Base-by-base conservation (phyloP, 176 grass and related monocot species). In the Poa annua region DNA sequence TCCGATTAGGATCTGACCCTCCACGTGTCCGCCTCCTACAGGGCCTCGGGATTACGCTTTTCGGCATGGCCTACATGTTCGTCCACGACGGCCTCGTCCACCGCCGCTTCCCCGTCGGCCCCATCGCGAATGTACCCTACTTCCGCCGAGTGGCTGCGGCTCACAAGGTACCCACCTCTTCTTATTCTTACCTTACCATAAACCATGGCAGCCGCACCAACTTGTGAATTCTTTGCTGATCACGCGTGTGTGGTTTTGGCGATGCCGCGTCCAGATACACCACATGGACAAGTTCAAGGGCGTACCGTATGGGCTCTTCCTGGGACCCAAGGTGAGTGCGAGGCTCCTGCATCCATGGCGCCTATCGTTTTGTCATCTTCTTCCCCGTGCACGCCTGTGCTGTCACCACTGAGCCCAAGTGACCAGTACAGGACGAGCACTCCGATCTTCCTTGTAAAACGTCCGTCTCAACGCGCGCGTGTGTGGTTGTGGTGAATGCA, bases 61-160 rank as follows among this genome's bases (percentile, higher is more conserved):
- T 98, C 89, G 93, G 96, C 4, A 95, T 98, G 85, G 96, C 96
- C 2, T 98, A 98, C 91, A 98, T 98, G 96, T 98, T 98, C 91
- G 96, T 95, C 13, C 96, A 98, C 82, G 96, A 98, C 87, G 96
- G 96, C 11, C 93, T 98, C 50, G 96, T 98, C 83, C 96, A 98
- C 91, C 96, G 93, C 26, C 88, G 96, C 44, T 98, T 98, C 87
- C 89, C 91, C 21, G 96, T 98, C 26, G 96, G 96, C 0, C 96
- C 96, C 73, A 88, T 98, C 74, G 96, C 81, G 39, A 76, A 98
- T 84, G 96, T 95, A 14, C 96, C 96, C 25, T 98, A 98, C 93
- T 95, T 98, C 87, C 93, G 96, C 1, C 86, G 93, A 17, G 96
- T 98, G 22, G 96, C 85, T 54, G 84, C 93, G 47, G 91, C 93